Evolutionary conservation across 139 green algal species (phyloP), one percentile per base, ranked within the genome.

Genomic region (Chlamydomonas sphaeroides): DNA sequence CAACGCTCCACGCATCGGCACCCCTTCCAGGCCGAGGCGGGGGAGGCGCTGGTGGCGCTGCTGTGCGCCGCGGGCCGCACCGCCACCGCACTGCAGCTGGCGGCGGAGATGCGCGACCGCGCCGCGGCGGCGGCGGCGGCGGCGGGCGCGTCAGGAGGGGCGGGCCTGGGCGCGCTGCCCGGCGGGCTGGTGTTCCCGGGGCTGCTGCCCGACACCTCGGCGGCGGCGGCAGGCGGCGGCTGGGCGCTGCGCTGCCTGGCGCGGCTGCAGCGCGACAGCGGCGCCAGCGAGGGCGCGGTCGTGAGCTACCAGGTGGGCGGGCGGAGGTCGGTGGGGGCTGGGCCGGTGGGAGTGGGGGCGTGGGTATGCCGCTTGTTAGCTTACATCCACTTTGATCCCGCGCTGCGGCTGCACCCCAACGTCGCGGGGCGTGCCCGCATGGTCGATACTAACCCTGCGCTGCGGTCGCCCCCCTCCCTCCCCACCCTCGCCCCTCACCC

Each of bases 41-140:
- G 90, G 28, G 79, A 92, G 23, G 92, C 68, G 1, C 90, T 95
- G 57, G 91, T 88, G 41, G 68, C 38, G 15, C 56, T 90, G 45
- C 79, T 95, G 36, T n/a, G 51, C 28, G 68, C 45, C 5, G 45
- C 56, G 2, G 84, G 85, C 15, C 81, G 56, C 45, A 33, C 68
- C 36, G 86, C 80, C 30, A 63, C 63, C 42, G 91, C 86, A 6
- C 51, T 56, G 36, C 36, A 72, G 35, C 83, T 94, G 79, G 88
- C 87, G 49, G 56, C 78, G n/a, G 89, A 93, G 68, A 77, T 90
- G 38, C 48, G 4, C 18, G 59, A 56, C 14, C 49, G 45, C 11
- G 49, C 66, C 33, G 39, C 23, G 5, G 33, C 71, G 32, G 33
- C 77, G 21, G 14, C 65, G 2, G 25, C 65, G 35, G 23, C 48